phyloP scores from a whole-genome alignment of 2,329 filamentous ascomycete species.

The Cladosporium sp. region DNA sequence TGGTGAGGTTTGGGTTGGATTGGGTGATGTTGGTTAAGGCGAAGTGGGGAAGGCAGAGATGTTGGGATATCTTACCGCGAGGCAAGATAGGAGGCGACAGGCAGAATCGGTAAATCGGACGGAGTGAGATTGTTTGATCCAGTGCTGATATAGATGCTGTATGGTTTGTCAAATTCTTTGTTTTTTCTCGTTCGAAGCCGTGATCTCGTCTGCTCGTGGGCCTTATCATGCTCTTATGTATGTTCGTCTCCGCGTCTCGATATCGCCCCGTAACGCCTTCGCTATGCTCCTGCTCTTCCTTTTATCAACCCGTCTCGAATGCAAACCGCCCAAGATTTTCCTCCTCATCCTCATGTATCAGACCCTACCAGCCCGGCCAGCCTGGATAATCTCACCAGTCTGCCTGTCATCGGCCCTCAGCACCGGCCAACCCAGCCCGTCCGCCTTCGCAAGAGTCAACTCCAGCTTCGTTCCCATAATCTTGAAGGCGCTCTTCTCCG shows the following conservation, averaged over 20 bases:
- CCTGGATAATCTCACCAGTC: constrained; percentile 78
- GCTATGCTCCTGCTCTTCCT: not conserved
- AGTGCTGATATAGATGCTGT: too few species aligned
- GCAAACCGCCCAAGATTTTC: not conserved
- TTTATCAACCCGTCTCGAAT: not conserved
- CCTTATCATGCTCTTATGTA: not conserved
- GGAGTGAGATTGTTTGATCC: too few species aligned
- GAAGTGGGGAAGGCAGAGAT: too few species aligned
- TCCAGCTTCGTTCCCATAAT: constrained; percentile 88
- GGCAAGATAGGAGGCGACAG: too few species aligned
- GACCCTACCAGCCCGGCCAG: constrained; percentile 66
- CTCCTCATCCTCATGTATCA: constrained; percentile 6
- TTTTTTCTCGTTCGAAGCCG: not conserved
- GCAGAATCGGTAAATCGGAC: too few species aligned
- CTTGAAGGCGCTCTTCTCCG: constrained; percentile 68
- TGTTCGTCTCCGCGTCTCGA: too few species aligned
- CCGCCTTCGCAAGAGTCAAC: constrained; percentile 64
- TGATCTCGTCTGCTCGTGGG: constrained; percentile 5
- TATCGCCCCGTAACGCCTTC: not conserved
- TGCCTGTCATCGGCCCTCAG: constrained; percentile 69
- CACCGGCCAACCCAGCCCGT: constrained; percentile 77
- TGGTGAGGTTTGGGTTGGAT: not conserved
- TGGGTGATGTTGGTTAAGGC: not conserved
- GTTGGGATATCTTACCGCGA: too few species aligned
- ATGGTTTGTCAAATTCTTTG: not conserved